Conservation (phyloP, 2,329 filamentous ascomycete genomes). For the Cladophialophora yegresii region DNA sequence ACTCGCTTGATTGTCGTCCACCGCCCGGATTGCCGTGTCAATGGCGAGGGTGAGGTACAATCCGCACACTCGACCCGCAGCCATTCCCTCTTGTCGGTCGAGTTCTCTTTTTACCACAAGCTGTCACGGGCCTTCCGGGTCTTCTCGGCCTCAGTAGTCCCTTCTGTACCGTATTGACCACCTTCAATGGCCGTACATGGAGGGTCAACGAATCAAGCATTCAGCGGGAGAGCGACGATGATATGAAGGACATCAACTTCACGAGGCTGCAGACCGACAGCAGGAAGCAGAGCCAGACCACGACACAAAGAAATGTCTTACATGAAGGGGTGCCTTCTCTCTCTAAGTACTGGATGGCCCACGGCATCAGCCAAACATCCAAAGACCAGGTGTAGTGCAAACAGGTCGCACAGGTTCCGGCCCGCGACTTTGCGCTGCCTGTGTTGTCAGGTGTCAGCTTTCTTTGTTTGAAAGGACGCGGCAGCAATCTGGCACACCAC, state of each 20-base stretch:
- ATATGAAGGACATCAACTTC: background rate
- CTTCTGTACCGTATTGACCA: background rate
- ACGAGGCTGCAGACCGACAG: background rate
- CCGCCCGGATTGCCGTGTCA: conserved; percentile 35
- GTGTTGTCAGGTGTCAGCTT: conserved; percentile 10
- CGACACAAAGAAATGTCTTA: background rate
- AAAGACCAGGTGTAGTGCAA: background rate
- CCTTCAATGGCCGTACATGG: background rate
- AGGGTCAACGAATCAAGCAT: background rate
- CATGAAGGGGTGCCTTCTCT: background rate
- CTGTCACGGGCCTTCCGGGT: background rate
- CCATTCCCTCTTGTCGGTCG: conserved; percentile 21
- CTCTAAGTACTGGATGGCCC: background rate
- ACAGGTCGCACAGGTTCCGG: conserved; percentile 26
- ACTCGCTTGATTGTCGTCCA: conserved; percentile 35
- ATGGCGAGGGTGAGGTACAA: conserved; percentile 29
- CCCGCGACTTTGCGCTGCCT: conserved; percentile 9
- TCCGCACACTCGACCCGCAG: conserved; percentile 12
- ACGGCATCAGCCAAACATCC: background rate
- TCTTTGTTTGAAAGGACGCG: conserved; percentile 24
- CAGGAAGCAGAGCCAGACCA: conserved; percentile 8
- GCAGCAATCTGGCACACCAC: conserved; percentile 7
- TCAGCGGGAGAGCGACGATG: background rate
- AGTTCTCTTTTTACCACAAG: background rate
- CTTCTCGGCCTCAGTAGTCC: background rate